Percentiles rank a stretch among this genome's conserved stretches.
phyloP scores from a whole-genome alignment of 2,329 filamentous ascomycete genomes.

The Neofusicoccum laricinum region DNA sequence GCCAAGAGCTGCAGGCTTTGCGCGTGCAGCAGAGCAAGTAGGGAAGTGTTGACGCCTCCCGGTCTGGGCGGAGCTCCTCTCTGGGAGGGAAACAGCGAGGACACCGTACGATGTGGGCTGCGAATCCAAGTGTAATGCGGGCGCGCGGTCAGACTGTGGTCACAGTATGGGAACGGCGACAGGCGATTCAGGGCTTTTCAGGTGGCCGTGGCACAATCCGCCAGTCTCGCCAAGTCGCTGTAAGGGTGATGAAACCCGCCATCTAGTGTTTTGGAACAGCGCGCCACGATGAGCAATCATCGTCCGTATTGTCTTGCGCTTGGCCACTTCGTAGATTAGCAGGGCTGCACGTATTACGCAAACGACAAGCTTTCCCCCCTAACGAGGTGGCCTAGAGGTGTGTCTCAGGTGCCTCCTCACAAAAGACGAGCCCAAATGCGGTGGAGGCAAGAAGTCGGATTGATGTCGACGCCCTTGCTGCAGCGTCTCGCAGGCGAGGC shows the following conservation, averaged over 20 bases:
- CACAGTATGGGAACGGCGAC: no score
- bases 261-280: not conserved
- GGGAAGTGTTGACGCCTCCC: not conserved
- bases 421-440: not conserved
- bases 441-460: not conserved
- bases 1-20: not conserved
- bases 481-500: not conserved
- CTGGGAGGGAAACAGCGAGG: no score
- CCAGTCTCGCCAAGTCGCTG: no score
- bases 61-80: not conserved
- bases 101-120: no score
- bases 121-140: no score
- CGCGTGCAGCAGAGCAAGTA: not conserved
- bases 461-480: not conserved
- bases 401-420: not conserved
- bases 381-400: not conserved
- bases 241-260: no score
- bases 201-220: no score
- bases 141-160: no score
- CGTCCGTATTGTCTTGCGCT: not conserved
- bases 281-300: not conserved
- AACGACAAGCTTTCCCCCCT: conserved; percentile 3
- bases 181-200: no score
- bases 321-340: not conserved
- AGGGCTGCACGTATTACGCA: not conserved